Base-by-base conservation (phyloP, 208 protist genomes). In the Cochliopodium minus region DNA sequence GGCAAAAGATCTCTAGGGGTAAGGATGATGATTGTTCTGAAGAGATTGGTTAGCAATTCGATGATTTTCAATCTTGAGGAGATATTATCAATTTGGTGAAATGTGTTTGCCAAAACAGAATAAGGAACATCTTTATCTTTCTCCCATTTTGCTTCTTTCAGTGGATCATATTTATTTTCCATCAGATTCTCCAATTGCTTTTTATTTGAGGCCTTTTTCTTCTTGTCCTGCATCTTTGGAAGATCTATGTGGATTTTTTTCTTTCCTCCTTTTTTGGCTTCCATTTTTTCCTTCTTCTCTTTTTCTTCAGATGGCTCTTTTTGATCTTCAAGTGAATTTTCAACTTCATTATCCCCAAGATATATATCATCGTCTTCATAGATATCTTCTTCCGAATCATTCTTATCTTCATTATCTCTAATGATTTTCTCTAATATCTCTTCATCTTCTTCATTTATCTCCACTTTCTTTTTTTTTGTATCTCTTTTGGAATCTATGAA, bases 1-100 rank as follows among this genome's bases (percentile, higher is more conserved):
- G 72, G 51, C 0, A 92, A 58, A 15, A 97, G 61, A 53, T 94
- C 85, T 5, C 63, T 50, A 30, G 88, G 88, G 25, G 71, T 67
- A 5, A 85, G 72, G 22, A 65, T 48, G 25, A 94, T 74, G 2
- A 95, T 74, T 0, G 78, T 74, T 30, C 78, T 67, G 30, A 93
- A 77, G 17, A 91, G 64, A 23, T 80, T 76, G 0, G 79, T 72
- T 3, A 96, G 72, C 13, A 78, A 62, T 50, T 76, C 68, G 29
- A 87, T 78, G 40, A 82, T 90, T 53, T 86, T 73, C 4, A 93
- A 72, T 11, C 87, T 73, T 28, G 36, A 23, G 23, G 9, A 10
- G 20, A 57, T 70, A 15, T 64, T 29, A 22, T 65, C 68, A 13
- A 71, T 72, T 30, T 66, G 4, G n/a, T 50, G 28, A 4, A 71